Evolutionary conservation across 2,329 filamentous ascomycete species (phyloP).

Genomic region (Parastagonospora nodorum): DNA sequence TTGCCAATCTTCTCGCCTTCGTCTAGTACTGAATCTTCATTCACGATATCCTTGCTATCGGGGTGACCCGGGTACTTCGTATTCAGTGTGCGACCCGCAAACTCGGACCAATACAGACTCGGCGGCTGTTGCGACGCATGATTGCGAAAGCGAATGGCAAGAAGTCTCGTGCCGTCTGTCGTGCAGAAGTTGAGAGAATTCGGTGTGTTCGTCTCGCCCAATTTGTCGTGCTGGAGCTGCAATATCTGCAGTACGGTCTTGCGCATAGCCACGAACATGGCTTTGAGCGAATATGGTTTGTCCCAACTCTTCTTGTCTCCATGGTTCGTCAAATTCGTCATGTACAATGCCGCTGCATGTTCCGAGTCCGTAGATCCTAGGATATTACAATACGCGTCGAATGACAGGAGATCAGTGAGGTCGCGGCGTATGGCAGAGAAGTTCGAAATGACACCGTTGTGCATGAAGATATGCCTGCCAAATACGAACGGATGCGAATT

Average conservation of each 20-base stretch:
- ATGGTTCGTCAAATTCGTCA: slow-evolving; percentile 52
- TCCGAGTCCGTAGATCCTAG: slow-evolving; percentile 60
- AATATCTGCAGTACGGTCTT: slow-evolving; percentile 55
- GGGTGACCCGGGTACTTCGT: slow-evolving; percentile 57
- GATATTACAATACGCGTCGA: slow-evolving; percentile 56
- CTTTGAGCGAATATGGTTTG: slow-evolving; percentile 46
- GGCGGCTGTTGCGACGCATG: slow-evolving; percentile 58
- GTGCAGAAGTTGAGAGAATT: slow-evolving; percentile 60
- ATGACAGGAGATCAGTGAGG: slow-evolving; percentile 52
- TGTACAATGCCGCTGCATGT: slow-evolving; percentile 57
- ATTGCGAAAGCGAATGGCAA: slow-evolving; percentile 60
- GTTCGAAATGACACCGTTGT: slow-evolving; percentile 58
- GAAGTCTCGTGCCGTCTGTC: slow-evolving; percentile 56
- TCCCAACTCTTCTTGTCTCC: slow-evolving; percentile 50
- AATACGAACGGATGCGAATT: slow-evolving; percentile 63
- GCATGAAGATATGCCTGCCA: slow-evolving; percentile 61
- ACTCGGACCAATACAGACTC: slow-evolving; percentile 56
- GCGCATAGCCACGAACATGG: slow-evolving; percentile 54
- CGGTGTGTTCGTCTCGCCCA: slow-evolving; percentile 48
- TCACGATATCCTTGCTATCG: slow-evolving; percentile 45
- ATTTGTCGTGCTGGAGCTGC: slow-evolving; percentile 49
- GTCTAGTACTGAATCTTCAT: slow-evolving; percentile 42
- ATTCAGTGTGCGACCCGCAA: slow-evolving; percentile 59
- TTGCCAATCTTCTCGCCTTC: slow-evolving; percentile 52
- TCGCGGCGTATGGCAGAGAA: slow-evolving; percentile 55